Evolutionary conservation across 2,329 filamentous ascomycete genomes (phyloP), one percentile per base, ranked within the genome.

Genomic region (Stemphylium beticola): DNA sequence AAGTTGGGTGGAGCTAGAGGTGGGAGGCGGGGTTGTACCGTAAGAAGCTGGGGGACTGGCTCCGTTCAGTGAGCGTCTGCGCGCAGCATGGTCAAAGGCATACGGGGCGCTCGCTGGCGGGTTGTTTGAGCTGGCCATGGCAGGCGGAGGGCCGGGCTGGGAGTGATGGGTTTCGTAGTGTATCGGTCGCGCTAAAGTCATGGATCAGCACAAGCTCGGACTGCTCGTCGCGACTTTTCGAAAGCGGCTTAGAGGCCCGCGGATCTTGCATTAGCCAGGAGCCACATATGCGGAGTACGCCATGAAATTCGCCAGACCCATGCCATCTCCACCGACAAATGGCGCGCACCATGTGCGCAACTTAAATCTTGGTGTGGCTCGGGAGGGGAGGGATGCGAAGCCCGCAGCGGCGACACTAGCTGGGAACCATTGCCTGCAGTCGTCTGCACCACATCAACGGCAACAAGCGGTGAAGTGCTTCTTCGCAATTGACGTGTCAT

Each of bases 1-100:
- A 61, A 49, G 46, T 47, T 55, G 63, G 54, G 60, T 46, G 34
- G 48, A 43, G 43, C 31, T 40, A 31, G 41, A 34, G 34, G 45
- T 43, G 39, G 57, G 26, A 37, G 47, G 64, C 57, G 66, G 62
- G 59, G 64, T 49, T 53, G 44, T 69, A 74, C 75, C 66, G 50
- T 72, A 74, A 26, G 71, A 74, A 58, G 71, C 58, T 2, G 68
- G 64, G 24, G 72, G 67, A 49, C 66, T 73, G 42, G 53, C 69
- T 49, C 70, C 75, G 55, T 78, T 79, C 38, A 81, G 66, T 17
- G 79, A 81, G 44, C 62, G 71, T 55, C 77, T 71, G 54, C 79
- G 75, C 46, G 76, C 67, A 31, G 69, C 66, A 54, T n/a, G n/a
- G n/a, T 81, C 79, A 65, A 76, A 79, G 49, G 71, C 71, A 56